Evolutionary conservation across 2,329 filamentous ascomycete genomes (phyloP).

Genomic region (Trichoderma pleuroti): DNA sequence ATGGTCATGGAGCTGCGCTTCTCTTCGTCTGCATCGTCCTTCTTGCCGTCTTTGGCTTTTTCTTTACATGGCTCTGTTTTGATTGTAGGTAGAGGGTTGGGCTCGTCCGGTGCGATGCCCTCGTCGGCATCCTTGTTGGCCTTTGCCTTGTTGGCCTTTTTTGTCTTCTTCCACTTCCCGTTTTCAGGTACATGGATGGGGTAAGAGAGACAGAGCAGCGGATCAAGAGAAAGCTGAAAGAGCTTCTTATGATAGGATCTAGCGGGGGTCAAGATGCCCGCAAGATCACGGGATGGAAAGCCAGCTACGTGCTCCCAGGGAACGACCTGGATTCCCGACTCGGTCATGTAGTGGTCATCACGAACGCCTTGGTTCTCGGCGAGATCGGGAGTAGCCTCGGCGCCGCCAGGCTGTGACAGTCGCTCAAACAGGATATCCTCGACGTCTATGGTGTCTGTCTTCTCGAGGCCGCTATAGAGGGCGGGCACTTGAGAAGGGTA

Average conservation of each 20-base stretch:
- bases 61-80: conserved; percentile 2
- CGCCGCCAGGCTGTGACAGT: conserved; percentile 37
- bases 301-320: conserved; percentile 73
- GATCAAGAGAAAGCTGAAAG: conserved; percentile 79
- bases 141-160: conserved; percentile 44
- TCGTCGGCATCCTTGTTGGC: conserved; percentile 37
- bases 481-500: conserved; percentile 64
- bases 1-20: conserved; percentile 79
- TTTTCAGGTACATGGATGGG: conserved; percentile 78
- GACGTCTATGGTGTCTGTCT: conserved; percentile 39
- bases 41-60: conserved; percentile 36
- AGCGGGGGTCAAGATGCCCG: conserved; percentile 73
- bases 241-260: conserved; percentile 73
- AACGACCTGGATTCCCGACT: conserved; percentile 55
- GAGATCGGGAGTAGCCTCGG: conserved; percentile 32
- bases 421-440: conserved; percentile 52
- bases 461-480: conserved; percentile 33
- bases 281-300: conserved; percentile 71
- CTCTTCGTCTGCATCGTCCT: conserved; percentile 53
- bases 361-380: conserved; percentile 48
- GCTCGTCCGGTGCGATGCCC: conserved; percentile 28
- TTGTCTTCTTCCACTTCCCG: conserved; percentile 70
- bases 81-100: conserved; percentile 9
- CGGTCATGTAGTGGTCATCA: conserved; percentile 54
- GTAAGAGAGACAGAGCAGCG: conserved; percentile 75